A percentile compares a stretch with the other conserved stretches of the same genome.
These are phyloP conservation scores for Endocarpon pusillum DNA, from an alignment of 495 filamentous ascomycete genomes.

Conservation along the genomic window DNA sequence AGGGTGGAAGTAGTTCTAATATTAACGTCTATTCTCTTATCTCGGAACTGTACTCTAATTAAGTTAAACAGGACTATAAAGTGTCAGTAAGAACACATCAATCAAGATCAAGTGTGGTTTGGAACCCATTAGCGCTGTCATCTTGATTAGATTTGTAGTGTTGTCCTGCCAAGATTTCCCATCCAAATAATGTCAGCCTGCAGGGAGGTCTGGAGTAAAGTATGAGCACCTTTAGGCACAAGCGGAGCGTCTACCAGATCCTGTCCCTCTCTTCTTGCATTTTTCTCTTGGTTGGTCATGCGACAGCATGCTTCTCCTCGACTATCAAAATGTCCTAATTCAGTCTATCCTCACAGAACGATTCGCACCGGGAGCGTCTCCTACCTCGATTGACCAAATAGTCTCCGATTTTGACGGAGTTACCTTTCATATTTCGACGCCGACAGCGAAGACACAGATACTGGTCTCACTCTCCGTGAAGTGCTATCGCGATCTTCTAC, in stretches of 20 bases:
- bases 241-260: too few relatives aligned
- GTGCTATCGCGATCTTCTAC: slow-evolving; percentile 80
- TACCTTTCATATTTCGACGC: slow-evolving; percentile 93
- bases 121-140: too few relatives aligned
- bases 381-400: slow-evolving; percentile 83
- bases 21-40: too few relatives aligned
- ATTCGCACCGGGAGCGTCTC: slow-evolving; percentile 79
- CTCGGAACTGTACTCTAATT: too few relatives aligned
- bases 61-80: too few relatives aligned
- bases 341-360: slow-evolving; percentile 89
- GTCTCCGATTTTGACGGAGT: slow-evolving; percentile 97
- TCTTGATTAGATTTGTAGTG: too few relatives aligned
- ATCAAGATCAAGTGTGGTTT: too few relatives aligned
- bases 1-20: too few relatives aligned
- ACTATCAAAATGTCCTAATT: slow-evolving; percentile 97
- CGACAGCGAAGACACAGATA: slow-evolving; percentile 80
- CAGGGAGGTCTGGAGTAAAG: too few relatives aligned
- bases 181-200: slow-evolving; percentile 25
- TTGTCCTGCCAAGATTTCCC: slow-evolving; percentile 17
- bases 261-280: slow-evolving; percentile 2
- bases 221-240: too few relatives aligned
- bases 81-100: too few relatives aligned
- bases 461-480: slow-evolving; percentile 82
- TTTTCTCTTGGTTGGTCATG: not conserved
- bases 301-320: slow-evolving; percentile 76